Base-by-base conservation (phyloP, 169 alveolate species). In the Cryptosporidium sp. region DNA sequence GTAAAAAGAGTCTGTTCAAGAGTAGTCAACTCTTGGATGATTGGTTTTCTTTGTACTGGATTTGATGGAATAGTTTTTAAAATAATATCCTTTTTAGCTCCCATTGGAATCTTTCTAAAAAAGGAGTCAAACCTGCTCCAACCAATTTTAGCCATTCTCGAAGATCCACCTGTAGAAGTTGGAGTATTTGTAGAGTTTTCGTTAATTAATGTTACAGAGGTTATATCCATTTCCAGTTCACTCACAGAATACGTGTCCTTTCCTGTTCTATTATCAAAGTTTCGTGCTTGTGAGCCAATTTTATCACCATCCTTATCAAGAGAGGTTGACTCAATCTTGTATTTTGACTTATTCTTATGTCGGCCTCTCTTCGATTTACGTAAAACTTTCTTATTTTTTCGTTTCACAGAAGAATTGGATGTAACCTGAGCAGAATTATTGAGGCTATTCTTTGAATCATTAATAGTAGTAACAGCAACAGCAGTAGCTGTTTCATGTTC, bases 121-220 rank as follows among this genome's bases (percentile, higher is more conserved):
- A 39, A 75, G 44, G 87, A 75, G 29, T 75, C 87, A 44, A 75
- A 75, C 51, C 69, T 75, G 26, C 87, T 75, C 87, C 87, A 75
- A 1, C 75, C 60, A n/a, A 75, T 58, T 61, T 75, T 75, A 10
- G 87, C 87, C 37, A 75, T 37, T 44, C 87, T 75, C 3, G 87
- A 75, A 9, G 87, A 10, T 5, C 73, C 48, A 21, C 84, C 65
- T 18, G 60, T 1, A 21, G 73, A 60, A 51, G 23, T 61, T 58
- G 71, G 71, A 21, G 87, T 75, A 31, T 44, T 37, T 7, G 31
- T 16, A 12, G 87, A 37, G 53, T 44, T 61, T 37, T 75, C 87
- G 21, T 75, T 75, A 10, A 75, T 75, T 39, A 75, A 18, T 0
- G 87, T 75, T 16, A 75, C 87, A 4, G 87, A 75, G 10, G 87